Evolutionary conservation across 441 rosid species (phyloP).

Genomic region (Populus tomentosa): DNA sequence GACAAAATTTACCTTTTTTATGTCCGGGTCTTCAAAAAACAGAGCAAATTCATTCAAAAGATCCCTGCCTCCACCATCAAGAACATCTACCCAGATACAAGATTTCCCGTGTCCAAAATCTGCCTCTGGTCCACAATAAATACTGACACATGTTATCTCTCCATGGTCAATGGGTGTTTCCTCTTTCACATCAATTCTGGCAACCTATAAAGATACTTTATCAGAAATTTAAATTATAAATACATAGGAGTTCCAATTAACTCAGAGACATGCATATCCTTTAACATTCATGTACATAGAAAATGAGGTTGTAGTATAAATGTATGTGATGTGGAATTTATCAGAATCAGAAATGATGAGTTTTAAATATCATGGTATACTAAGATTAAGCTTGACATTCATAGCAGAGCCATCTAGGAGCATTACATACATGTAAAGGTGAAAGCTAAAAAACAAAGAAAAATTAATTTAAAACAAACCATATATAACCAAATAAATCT

Average conservation of each 20-base stretch:
- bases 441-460: neutral
- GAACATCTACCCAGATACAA: conserved; percentile 92
- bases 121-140: conserved; percentile 77
- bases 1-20: conserved; percentile 59
- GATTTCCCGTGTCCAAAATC: conserved; percentile 88
- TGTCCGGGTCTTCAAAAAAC: conserved; percentile 65
- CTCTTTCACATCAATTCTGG: conserved; percentile 79
- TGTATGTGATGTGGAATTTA: neutral
- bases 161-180: conserved; percentile 95
- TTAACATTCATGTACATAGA: neutral
- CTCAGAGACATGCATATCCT: neutral
- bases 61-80: conserved; percentile 72
- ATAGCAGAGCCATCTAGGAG: neutral
- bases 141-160: conserved; percentile 86
- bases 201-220: conserved; percentile 53
- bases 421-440: neutral
- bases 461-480: neutral
- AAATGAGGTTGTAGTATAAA: neutral
- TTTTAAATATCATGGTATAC: neutral
- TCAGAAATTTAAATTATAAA: conserved; percentile 12
- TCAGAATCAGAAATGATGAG: neutral
- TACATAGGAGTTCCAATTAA: neutral
- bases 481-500: neutral
- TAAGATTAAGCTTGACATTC: neutral
- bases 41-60: conserved; percentile 66